Evolutionary conservation across 768 basidiomycete species (phyloP).

Genomic region (Boletus vermiculosoides): DNA sequence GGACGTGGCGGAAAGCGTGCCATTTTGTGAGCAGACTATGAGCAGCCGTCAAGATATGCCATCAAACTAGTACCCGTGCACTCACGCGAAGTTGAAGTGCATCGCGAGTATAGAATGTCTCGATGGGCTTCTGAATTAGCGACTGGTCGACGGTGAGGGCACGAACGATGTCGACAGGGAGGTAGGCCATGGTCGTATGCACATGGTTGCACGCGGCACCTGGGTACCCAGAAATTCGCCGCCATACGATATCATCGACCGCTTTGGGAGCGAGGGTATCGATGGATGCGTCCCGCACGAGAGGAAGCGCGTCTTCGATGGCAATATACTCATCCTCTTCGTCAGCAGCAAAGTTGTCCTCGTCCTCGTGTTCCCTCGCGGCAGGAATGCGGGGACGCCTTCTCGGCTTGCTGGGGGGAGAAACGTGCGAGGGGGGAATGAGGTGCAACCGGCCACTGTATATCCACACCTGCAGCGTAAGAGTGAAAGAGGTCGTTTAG

Average conservation of each 20-base stretch:
- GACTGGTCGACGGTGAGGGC: conserved; percentile 61
- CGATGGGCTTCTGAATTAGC: conserved; percentile 83
- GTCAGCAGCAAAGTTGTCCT: conserved; percentile 40
- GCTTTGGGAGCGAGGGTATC: conserved; percentile 58
- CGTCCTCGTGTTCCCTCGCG: conserved; percentile 49
- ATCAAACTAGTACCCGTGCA: conserved; percentile 2
- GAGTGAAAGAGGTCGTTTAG: conserved; percentile 29
- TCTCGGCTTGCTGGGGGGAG: conserved; percentile 58
- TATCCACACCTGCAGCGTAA: conserved; percentile 83
- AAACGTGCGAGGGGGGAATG: conserved; percentile 75
- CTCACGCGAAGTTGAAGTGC: conserved; percentile 83
- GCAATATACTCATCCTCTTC: conserved; percentile 53
- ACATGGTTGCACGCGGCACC: conserved; percentile 58
- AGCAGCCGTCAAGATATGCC: conserved; percentile 2
- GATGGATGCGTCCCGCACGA: conserved; percentile 53
- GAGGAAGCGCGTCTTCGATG: conserved; percentile 57
- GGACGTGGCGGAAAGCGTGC: conserved; percentile 79
- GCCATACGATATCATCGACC: conserved; percentile 69
- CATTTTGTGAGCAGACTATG: conserved; percentile 88
- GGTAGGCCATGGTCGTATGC: conserved; percentile 74
- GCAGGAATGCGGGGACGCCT: conserved; percentile 46
- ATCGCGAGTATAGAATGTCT: conserved; percentile 95
- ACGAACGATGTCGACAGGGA: conserved; percentile 78
- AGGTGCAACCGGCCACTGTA: conserved; percentile 80
- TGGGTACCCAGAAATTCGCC: conserved; percentile 78